Evolutionary conservation across 257 asterid genomes (phyloP), one percentile per base, ranked within the genome.

Genomic region (Craterostigma plantagineum): DNA sequence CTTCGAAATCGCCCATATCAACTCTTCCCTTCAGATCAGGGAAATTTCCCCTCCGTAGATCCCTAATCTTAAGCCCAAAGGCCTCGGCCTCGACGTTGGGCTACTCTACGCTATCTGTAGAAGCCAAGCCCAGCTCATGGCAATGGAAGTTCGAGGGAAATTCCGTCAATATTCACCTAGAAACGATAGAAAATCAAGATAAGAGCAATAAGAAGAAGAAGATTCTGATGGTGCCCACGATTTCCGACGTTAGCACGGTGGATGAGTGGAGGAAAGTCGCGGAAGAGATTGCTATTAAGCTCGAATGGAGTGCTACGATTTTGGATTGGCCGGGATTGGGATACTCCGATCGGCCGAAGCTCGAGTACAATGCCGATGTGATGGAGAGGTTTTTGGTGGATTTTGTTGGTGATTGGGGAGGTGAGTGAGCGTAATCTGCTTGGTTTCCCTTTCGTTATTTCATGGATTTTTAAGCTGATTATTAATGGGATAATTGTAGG

Each of bases 251-350:
- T 13, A 86, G 97, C 62, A 86, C 94, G 1, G 93, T 81, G 12
- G 97, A 78, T 50, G 97, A 86, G 55, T 86, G 97, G 97, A 73
- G 97, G 43, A 33, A 30, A 17, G 97, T 78, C 46, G 97, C 93
- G 14, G 73, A 78, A 51, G 91, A 75, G 52, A 63, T 86, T 40
- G 77, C 74, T 7, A 69, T 54, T 10, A 70, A 62, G 60, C 49
- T 60, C 45, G 63, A 66, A 53, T 81, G 75, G 62, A 74, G 64
- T 16, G 80, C 92, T 48, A 73, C 92, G 13, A 75, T 86, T 60
- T 79, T 86, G 56, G 96, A 86, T 69, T 86, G 96, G 94, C 96
- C 96, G 30, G 96, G 96, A 35, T 55, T 86, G 55, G 96, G 96
- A 30, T 67, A 70, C 71, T 86, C 94, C 41, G 94, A 75, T 49